These are phyloP conservation scores for Fusarium sp. DNA, from an alignment of 2,329 filamentous ascomycete genomes.

Conservation along the genomic window DNA sequence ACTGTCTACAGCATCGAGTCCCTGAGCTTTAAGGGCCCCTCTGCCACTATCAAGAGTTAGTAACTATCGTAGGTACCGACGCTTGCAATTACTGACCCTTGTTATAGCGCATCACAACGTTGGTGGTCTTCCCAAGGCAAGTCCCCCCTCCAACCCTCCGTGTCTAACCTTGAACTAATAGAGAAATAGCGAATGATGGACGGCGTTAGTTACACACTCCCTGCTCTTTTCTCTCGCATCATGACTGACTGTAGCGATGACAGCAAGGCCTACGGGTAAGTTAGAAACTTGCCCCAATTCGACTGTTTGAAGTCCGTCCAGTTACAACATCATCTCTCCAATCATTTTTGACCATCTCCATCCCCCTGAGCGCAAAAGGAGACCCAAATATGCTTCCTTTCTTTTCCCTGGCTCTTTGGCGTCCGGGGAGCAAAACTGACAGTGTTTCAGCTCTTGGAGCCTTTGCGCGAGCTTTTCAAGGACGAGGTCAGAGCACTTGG, in stretches of 20 bases:
- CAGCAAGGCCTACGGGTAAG: slow-evolving; percentile 21
- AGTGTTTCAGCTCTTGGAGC: neutral
- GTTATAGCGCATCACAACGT: slow-evolving; percentile 31
- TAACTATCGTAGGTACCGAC: neutral
- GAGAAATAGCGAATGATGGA: slow-evolving; percentile 19
- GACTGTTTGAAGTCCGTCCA: neutral
- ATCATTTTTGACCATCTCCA: slow-evolving; percentile 16
- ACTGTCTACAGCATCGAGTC: slow-evolving; percentile 56
- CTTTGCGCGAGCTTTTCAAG: slow-evolving; percentile 9
- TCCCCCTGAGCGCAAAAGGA: neutral
- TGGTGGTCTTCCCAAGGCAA: slow-evolving; percentile 34
- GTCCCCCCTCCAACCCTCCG: slow-evolving; percentile 2
- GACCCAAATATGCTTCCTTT: neutral
- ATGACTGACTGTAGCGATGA: neutral
- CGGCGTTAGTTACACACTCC: slow-evolving; percentile 9
- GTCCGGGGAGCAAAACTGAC: neutral
- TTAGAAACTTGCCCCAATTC: neutral
- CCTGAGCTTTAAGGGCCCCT: slow-evolving; percentile 61
- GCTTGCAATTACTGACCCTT: neutral
- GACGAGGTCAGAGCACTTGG: neutral
- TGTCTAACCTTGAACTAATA: neutral
- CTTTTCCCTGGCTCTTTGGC: neutral
- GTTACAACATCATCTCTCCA: slow-evolving; percentile 21
- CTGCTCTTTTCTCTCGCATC: neutral
- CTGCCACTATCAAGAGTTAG: slow-evolving; percentile 61